Conservation (phyloP, 177 flowering plant genomes). For the Vitis hybrid region DNA sequence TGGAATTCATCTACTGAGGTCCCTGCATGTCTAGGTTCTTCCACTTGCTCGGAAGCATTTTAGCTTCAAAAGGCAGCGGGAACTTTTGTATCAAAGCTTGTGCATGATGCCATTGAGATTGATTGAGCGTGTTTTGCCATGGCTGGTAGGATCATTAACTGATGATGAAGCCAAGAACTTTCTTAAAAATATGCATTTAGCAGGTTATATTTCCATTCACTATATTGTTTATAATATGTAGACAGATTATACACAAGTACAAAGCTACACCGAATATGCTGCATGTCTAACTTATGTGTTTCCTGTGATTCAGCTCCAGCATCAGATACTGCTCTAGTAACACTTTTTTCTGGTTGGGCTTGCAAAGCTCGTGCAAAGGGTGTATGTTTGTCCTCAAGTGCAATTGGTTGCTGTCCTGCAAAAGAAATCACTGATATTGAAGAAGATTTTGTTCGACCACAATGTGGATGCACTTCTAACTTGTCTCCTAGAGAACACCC, state of each 20-base stretch:
- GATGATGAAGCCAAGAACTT: conserved; percentile 38
- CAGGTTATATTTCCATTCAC: conserved; percentile 28
- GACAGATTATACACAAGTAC: background rate
- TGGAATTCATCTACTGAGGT: conserved; percentile 3
- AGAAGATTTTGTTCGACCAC: conserved; percentile 24
- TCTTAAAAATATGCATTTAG: conserved; percentile 38
- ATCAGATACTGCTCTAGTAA: conserved; percentile 41
- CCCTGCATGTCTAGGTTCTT: conserved; percentile 40
- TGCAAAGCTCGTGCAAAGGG: conserved; percentile 45
- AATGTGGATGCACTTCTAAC: conserved; percentile 22
- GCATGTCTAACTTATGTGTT: conserved; percentile 4
- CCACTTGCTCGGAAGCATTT: conserved; percentile 48
- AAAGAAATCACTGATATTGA: conserved; percentile 29
- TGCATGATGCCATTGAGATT: conserved; percentile 52
- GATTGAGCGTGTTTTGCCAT: conserved; percentile 52
- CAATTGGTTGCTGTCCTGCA: conserved; percentile 40
- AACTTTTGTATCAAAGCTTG: conserved; percentile 49
- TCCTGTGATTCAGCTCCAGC: conserved; percentile 39
- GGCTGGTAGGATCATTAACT: conserved; percentile 39
- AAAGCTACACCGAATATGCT: background rate
- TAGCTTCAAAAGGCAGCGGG: conserved; percentile 39
- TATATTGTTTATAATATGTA: background rate
- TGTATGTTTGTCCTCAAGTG: conserved; percentile 39
- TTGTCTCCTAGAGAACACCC: conserved; percentile 11
- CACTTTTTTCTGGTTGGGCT: conserved; percentile 53